Base-by-base conservation (phyloP, 371 early-diverging fungal genomes). In the Amoeboaphelidium protococcarum region DNA sequence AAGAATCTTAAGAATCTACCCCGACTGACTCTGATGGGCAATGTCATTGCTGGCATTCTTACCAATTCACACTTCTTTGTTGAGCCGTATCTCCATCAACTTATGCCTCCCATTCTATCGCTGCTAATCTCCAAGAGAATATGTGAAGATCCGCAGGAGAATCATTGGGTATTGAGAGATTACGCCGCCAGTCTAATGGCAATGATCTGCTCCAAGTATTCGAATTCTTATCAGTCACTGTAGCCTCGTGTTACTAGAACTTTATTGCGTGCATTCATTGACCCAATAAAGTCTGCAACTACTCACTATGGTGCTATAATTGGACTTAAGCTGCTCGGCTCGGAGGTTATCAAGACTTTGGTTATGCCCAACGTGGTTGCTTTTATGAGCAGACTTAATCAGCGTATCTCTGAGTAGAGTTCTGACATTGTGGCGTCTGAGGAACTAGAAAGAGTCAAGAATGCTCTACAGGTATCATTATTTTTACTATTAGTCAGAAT, bases 11-110 rank as follows among this genome's bases (percentile, higher is more conserved):
- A 73, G 52, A 72, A 79, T 52, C 57, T 88, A 46, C 66, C 64
- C 12, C 57, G 73, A 0, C 56, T 85, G 10, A 68, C 69, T 41
- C 66, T 75, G 3, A 78, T 88, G 66, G 65, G 96, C 57, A 71
- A 75, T 0, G 74, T 91, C 63, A 75, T 82, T 3, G 62, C 75
- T 24, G 76, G 88, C 0, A 53, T 99, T 25, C 61, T 98, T 25
- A 69, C 69, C 47, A 99, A 98, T 64, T 69, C 79, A 27, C 78
- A 84, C 55, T 58, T 98, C 6, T 91, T 87, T 69, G 69, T 95
- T 3, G 98, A 98, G 59, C 97, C 98, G 2, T 57, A 82, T 82
- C 70, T 95, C 24, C 98, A 99, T 62, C 95, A 96, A 71, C 65
- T 99, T 37, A 76, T 98, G 47, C 98, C 99, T 12, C 72, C 83